These are phyloP conservation scores for Aspergillus kassunensis DNA, from an alignment of 495 filamentous ascomycete genomes.

Conservation along the genomic window DNA sequence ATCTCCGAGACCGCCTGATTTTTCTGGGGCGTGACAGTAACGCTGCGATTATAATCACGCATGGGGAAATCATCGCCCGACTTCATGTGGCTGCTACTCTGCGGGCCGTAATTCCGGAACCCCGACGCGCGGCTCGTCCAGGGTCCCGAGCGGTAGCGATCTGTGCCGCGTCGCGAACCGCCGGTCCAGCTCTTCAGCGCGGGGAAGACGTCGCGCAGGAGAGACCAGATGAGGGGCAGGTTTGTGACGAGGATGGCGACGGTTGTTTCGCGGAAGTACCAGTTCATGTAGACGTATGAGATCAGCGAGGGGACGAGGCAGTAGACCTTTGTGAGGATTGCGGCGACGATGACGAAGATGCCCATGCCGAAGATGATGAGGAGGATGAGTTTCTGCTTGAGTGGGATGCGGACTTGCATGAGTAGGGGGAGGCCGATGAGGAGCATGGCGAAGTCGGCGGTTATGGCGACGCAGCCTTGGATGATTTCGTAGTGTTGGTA, in stretches of 20 bases:
- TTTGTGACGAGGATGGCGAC: slow-evolving; percentile 64
- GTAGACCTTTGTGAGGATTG: slow-evolving; percentile 64
- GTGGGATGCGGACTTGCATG: slow-evolving; percentile 51
- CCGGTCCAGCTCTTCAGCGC: slow-evolving; percentile 46
- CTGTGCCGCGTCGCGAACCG: slow-evolving; percentile 35
- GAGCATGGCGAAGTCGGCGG: slow-evolving; percentile 63
- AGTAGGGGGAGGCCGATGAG: slow-evolving; percentile 60
- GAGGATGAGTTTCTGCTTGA: slow-evolving; percentile 55
- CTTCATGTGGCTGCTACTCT: slow-evolving; percentile 30
- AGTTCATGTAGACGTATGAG: slow-evolving; percentile 58
- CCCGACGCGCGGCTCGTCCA: slow-evolving; percentile 35
- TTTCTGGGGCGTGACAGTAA: slow-evolving; percentile 30
- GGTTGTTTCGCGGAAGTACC: slow-evolving; percentile 67
- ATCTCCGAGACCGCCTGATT: slow-evolving; percentile 25
- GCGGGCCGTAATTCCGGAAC: slow-evolving; percentile 30
- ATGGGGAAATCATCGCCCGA: slow-evolving; percentile 36
- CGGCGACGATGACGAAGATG: slow-evolving; percentile 63
- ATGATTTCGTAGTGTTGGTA: slow-evolving; percentile 52
- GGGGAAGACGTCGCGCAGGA: slow-evolving; percentile 57
- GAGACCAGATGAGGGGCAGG: slow-evolving; percentile 61
- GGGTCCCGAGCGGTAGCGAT: slow-evolving; percentile 35
- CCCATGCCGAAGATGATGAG: slow-evolving; percentile 52
- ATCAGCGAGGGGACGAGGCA: slow-evolving; percentile 51
- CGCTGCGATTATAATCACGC: slow-evolving; percentile 30
- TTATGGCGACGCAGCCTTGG: slow-evolving; percentile 56